Evolutionary conservation across 139 green algal genomes (phyloP).

Genomic region (Chlorella sp.): DNA sequence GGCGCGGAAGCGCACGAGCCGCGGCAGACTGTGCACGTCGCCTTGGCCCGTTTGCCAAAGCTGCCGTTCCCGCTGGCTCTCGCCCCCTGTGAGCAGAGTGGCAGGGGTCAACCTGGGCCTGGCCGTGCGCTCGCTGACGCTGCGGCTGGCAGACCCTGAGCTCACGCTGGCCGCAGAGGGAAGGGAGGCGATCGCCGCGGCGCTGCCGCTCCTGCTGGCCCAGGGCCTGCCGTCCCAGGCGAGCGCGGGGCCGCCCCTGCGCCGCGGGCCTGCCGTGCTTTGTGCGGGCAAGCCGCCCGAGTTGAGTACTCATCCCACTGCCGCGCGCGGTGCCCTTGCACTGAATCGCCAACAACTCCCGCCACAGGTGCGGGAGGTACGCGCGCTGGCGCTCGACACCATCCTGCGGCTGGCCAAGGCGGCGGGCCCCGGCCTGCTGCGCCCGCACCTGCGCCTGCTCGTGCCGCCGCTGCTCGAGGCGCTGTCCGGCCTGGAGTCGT

Average conservation of each 20-base stretch:
- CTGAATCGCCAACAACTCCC: too few relatives aligned
- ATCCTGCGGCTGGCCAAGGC: conserved; percentile 50
- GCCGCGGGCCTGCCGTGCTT: too few relatives aligned
- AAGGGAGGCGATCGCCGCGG: conserved; percentile 39
- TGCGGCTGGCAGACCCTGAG: conserved; percentile 69
- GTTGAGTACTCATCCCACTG: too few relatives aligned
- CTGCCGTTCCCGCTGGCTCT: too few relatives aligned
- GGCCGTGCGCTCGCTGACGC: conserved; percentile 60
- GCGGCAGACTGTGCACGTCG: too few relatives aligned
- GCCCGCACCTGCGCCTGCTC: conserved; percentile 64
- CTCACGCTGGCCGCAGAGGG: conserved; percentile 48
- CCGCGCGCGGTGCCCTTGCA: too few relatives aligned
- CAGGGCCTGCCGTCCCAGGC: conserved; percentile 34
- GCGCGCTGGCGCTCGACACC: conserved; percentile 51
- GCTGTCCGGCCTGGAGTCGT: conserved; percentile 62
- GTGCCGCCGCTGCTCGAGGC: conserved; percentile 84
- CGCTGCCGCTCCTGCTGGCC: conserved; percentile 74
- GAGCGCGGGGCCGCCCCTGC: too few relatives aligned
- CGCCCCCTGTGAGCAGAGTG: too few relatives aligned
- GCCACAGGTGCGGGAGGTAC: conserved; percentile 48
- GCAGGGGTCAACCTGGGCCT: too few relatives aligned
- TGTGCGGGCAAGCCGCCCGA: too few relatives aligned
- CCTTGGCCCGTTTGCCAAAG: too few relatives aligned
- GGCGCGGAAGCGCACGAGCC: too few relatives aligned
- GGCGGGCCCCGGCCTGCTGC: conserved; percentile 48